Evolutionary conservation across 2,329 filamentous ascomycete genomes (phyloP).

Genomic region (Microdochium bolleyi): DNA sequence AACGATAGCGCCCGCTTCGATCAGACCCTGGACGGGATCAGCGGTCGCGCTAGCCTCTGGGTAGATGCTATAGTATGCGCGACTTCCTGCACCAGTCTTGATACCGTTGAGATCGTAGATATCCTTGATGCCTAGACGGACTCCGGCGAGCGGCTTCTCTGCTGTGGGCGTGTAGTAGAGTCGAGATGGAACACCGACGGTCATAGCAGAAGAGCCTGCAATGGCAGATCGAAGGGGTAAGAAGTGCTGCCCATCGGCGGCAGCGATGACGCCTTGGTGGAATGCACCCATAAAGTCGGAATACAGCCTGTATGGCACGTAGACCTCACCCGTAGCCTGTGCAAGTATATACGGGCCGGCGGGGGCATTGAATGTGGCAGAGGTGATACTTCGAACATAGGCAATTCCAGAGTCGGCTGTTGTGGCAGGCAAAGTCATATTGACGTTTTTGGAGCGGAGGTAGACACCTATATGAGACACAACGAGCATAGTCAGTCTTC

Average conservation of each 20-base stretch:
- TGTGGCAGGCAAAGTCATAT: neutral
- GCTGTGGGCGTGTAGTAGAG: conserved; percentile 42
- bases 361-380: neutral
- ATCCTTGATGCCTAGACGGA: conserved; percentile 52
- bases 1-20: conserved; percentile 47
- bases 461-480: too few relatives aligned
- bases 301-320: neutral
- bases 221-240: neutral
- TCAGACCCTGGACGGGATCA: conserved; percentile 42
- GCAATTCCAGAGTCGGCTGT: neutral
- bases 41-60: conserved; percentile 36
- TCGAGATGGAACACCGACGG: conserved; percentile 43
- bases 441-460: neutral
- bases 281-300: neutral
- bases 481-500: too few relatives aligned
- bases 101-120: conserved; percentile 47
- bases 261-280: neutral
- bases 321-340: neutral
- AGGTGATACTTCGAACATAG: neutral
- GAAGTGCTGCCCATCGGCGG: neutral
- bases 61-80: conserved; percentile 48
- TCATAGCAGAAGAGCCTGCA: conserved; percentile 1
- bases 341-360: neutral
- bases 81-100: conserved; percentile 43
- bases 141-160: conserved; percentile 44